Base-by-base conservation (phyloP, 2,329 filamentous ascomycete species). In the Domatiomyces catenatus region DNA sequence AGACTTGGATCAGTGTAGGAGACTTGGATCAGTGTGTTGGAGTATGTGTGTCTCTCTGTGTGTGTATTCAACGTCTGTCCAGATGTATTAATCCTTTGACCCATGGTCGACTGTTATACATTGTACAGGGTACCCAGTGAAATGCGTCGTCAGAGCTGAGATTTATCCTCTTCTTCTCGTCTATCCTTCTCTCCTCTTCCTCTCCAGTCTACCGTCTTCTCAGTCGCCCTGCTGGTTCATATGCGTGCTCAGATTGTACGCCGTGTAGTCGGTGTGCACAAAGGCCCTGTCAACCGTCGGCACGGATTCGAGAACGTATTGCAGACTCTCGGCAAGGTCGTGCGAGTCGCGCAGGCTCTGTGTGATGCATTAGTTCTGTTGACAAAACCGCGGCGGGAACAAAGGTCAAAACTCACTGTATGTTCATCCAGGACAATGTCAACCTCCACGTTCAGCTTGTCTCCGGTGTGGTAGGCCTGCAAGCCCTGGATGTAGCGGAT, bases 401-500 rank as follows among this genome's bases (percentile, higher is more conserved):
- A 32, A 32, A 39, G 12, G 32, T 15, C 15, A 5, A 19, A 26
- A 17, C 43, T 45, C 22, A 45, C 43, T 52, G 83, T 86, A 56
- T 77, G 76, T 59, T 85, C 81, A 55, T 88, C 85, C 43, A 93
- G 75, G 32, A 93, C 84, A 56, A 92, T 84, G 64, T 93, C 86
- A 8, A 90, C 85, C 60, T 83, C 79, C 22, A 90, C 84, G 56
- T 86, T 88, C 52, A 92, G 74, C 70, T 88, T 89, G 64, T 92
- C 86, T 22, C 86, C 86, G 0, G 82, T 81, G 61, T 93, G 86
- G 63, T 92, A 93, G 1, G 86, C 86, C 58, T 88, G 82, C 50
- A 92, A 69, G 28, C 86, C 86, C 63, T 92, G 86, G 54, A 93
- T 92, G 63, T 86, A 82, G 61, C 79, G 80, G 62, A 95, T 93